phyloP scores from a whole-genome alignment of 1,284 basidiomycete species.

The Apiotrichum akiyoshidainum region DNA sequence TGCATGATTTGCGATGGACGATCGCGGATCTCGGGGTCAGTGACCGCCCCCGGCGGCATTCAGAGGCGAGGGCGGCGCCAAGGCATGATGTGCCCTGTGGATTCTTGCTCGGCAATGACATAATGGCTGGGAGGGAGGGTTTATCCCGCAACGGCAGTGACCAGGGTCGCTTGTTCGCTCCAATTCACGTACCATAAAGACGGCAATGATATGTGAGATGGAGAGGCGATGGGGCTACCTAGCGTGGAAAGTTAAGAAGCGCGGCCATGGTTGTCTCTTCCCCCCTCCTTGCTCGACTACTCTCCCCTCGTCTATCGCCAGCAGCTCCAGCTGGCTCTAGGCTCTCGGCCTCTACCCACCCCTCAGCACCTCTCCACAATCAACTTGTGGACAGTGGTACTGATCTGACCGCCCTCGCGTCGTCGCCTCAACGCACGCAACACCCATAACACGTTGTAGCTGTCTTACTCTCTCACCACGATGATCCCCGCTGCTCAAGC shows the following conservation, averaged over 20 bases:
- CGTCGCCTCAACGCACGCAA: not conserved
- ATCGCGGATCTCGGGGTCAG: too few relatives aligned
- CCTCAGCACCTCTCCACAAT: not conserved
- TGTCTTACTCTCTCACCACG: not conserved
- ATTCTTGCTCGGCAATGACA: too few relatives aligned
- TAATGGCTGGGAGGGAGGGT: too few relatives aligned
- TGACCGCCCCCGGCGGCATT: too few relatives aligned
- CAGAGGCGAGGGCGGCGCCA: too few relatives aligned
- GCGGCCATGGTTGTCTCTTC: not conserved
- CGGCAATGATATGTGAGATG: too few relatives aligned
- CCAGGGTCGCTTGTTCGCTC: too few relatives aligned
- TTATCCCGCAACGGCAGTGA: too few relatives aligned
- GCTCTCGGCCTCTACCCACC: not conserved
- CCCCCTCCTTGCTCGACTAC: not conserved
- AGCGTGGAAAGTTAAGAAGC: not conserved
- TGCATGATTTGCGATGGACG: too few relatives aligned
- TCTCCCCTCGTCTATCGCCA: not conserved
- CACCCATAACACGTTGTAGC: too few relatives aligned
- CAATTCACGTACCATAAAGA: too few relatives aligned
- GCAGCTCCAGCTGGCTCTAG: not conserved
- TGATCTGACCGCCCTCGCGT: not conserved
- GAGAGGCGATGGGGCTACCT: not conserved
- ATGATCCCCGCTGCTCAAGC: constrained; percentile 7
- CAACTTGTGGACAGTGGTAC: not conserved
- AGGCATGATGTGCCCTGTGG: too few relatives aligned